A percentile compares a stretch with the other conserved stretches of the same genome.
Conservation (phyloP, 2,329 filamentous ascomycete genomes). For the Penicillium sp. region DNA sequence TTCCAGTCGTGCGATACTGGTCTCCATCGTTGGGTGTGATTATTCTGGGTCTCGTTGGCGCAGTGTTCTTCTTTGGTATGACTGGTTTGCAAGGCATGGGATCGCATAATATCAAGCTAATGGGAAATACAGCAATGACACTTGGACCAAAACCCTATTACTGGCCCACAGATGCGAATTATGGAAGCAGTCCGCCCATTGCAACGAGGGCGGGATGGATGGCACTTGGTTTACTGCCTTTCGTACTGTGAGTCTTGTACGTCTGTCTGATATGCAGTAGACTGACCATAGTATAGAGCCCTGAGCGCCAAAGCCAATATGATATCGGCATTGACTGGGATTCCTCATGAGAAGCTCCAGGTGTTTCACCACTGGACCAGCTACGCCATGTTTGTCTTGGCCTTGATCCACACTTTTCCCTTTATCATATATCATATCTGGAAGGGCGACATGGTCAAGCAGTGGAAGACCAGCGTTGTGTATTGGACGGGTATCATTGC, state of each 20-base stretch:
- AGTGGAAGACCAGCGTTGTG: conserved; percentile 44
- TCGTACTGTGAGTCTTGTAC: conserved; percentile 40
- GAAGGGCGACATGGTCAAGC: conserved; percentile 46
- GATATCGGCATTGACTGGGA: conserved; percentile 51
- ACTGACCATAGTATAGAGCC: conserved; percentile 27
- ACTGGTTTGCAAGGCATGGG: not conserved
- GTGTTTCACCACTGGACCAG: conserved; percentile 51
- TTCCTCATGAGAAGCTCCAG: conserved; percentile 55
- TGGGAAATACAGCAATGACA: conserved; percentile 38
- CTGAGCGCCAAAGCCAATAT: conserved; percentile 54
- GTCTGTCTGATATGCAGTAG: not conserved
- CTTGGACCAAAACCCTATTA: conserved; percentile 52
- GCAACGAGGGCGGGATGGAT: conserved; percentile 52
- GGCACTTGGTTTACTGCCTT: conserved; percentile 49
- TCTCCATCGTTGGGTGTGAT: conserved; percentile 45
- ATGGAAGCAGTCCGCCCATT: conserved; percentile 50
- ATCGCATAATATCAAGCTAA: not conserved
- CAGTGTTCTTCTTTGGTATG: conserved; percentile 46
- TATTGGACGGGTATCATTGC: conserved; percentile 56
- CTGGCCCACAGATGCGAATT: conserved; percentile 48
- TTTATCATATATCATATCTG: conserved; percentile 52
- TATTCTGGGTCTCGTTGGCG: conserved; percentile 38
- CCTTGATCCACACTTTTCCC: conserved; percentile 56
- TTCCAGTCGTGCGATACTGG: conserved; percentile 37
- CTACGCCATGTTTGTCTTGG: conserved; percentile 54